Evolutionary conservation across 176 grass and related monocot species (phyloP), one percentile per base, ranked within the genome.

Genomic region (Hyparrhenia diplandra): DNA sequence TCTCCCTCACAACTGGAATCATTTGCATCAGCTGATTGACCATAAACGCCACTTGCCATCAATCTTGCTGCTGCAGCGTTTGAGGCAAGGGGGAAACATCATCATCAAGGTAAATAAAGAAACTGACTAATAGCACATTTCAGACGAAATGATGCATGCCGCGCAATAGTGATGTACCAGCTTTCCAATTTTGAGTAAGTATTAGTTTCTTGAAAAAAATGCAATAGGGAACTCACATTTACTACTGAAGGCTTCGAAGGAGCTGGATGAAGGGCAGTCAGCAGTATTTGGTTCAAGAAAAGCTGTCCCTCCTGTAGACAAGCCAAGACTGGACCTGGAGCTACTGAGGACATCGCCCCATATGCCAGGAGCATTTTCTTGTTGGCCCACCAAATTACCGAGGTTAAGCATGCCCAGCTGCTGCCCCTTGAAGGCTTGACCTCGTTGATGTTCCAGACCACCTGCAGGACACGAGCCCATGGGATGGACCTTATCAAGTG

Each of bases 171-270:
- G 23, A 36, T 74, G 20, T 8, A 79, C 20, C 20, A 73, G 16
- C 51, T 25, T 20, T 41, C 76, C 40, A 30, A 43, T 32, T 3
- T 59, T 27, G 5, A 61, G 35, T 28, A 87, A 64, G 20, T 73
- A 31, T 42, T 68, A 66, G 27, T 65, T 59, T 58, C 40, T 42
- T 20, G 30, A 68, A 64, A 67, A 51, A 82, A 60, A n/a, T 16
- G 37, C 36, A 85, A 82, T 83, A 73, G 7, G 63, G 61, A 81
- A 81, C 87, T 84, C 63, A 91, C 89, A 87, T 82, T 87, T 91
- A 24, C 75, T 80, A 68, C 37, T 24, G 59, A 87, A 86, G 13
- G 84, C 70, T 73, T 89, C 83, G 13, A 83, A 71, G 72, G 87
- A 87, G 39, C 80, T 86, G 61, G 76, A 76, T 62, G 87, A 89